Conservation (phyloP, 2,329 filamentous ascomycete genomes). For the Exophiala sp. region DNA sequence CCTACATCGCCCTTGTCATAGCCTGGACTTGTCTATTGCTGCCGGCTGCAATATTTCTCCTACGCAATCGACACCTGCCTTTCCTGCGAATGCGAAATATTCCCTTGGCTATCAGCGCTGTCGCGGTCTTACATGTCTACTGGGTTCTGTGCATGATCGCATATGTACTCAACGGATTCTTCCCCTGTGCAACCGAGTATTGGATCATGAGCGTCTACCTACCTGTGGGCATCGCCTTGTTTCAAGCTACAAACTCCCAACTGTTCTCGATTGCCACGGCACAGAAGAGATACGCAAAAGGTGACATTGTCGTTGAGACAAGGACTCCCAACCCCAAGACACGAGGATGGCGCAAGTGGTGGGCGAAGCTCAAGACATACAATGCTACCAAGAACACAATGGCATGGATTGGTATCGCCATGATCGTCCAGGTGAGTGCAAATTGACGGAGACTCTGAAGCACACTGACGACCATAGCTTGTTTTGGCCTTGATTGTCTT, state of each 20-base stretch:
- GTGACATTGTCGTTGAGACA: constrained; percentile 2
- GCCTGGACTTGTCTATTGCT: constrained; percentile 35
- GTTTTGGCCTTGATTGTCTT: constrained; percentile 59
- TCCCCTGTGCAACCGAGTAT: constrained; percentile 56
- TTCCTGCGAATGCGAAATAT: constrained; percentile 39
- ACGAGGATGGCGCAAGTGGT: constrained; percentile 30
- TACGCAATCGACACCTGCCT: constrained; percentile 34
- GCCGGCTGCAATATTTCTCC: constrained; percentile 33
- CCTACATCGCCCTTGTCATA: constrained; percentile 26
- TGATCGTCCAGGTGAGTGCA: constrained; percentile 52
- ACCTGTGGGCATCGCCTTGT: constrained; percentile 63
- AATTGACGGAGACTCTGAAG: not conserved
- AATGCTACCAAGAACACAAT: constrained; percentile 52
- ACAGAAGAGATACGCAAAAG: constrained; percentile 39
- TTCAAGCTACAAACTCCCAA: constrained; percentile 62
- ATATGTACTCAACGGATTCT: constrained; percentile 34
- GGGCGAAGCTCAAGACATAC: constrained; percentile 39
- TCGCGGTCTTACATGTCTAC: constrained; percentile 40
- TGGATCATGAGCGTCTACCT: constrained; percentile 67
- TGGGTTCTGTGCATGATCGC: constrained; percentile 36
- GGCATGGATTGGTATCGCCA: constrained; percentile 51
- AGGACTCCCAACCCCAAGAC: constrained; percentile 23
- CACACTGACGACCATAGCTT: constrained; percentile 42
- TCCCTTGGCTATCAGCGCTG: constrained; percentile 35
- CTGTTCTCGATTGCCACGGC: constrained; percentile 58